Conservation (phyloP, 139 green algal species). For the Chlamydomonas eustigma region DNA sequence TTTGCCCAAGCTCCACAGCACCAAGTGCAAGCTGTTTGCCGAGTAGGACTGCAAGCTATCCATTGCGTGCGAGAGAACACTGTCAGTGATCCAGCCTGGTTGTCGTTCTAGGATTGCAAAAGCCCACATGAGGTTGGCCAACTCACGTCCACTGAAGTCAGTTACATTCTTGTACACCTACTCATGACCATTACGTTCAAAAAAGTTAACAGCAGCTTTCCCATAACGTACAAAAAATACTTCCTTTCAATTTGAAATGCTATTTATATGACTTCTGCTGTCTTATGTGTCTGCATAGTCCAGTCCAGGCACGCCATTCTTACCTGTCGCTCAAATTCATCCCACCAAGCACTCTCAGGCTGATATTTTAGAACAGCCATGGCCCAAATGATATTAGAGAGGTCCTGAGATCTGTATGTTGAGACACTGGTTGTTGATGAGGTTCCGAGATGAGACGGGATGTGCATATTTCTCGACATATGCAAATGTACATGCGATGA, state of each 20-base stretch:
- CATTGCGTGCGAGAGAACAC: constrained; percentile 21
- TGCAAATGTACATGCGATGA: no score
- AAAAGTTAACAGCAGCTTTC: no score
- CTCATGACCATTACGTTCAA: no score
- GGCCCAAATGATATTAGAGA: constrained; percentile 47
- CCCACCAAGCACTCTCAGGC: constrained; percentile 34
- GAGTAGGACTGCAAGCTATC: constrained; percentile 32
- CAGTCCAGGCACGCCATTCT: no score
- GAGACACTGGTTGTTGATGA: no score
- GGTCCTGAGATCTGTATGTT: constrained; percentile 30
- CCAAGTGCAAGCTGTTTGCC: constrained; percentile 33
- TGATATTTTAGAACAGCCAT: constrained; percentile 41
- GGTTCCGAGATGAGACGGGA: no score
- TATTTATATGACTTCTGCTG: no score
- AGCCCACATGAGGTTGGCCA: constrained; percentile 48
- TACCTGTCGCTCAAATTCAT: constrained; percentile 43
- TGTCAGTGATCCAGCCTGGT: constrained; percentile 22
- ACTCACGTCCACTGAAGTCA: constrained; percentile 36
- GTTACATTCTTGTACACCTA: constrained; percentile 19
- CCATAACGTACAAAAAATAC: no score
- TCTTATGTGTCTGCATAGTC: no score
- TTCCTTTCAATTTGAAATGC: not conserved
- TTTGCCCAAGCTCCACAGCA: constrained; percentile 36
- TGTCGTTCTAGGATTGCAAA: constrained; percentile 37
- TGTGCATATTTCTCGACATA: no score